phyloP scores from a whole-genome alignment of 768 basidiomycete genomes.

The Daedalea quercina region DNA sequence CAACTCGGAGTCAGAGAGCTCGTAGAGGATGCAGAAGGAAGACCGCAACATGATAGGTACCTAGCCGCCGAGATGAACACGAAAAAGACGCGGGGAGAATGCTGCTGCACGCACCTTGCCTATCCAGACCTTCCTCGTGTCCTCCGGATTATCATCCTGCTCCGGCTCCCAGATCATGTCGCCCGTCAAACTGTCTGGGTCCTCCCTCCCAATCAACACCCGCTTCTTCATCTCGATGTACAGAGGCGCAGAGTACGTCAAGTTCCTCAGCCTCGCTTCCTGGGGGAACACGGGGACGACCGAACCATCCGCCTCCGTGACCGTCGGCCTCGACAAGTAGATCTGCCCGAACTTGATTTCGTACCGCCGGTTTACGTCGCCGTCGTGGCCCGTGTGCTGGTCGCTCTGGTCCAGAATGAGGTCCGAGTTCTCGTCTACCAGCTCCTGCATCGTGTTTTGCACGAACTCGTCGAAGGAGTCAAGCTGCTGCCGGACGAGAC shows the following conservation, averaged over 20 bases:
- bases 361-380: constrained; percentile 81
- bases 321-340: constrained; percentile 90
- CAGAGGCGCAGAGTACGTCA: constrained; percentile 93
- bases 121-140: constrained; percentile 85
- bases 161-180: constrained; percentile 75
- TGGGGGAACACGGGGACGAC: constrained; percentile 94
- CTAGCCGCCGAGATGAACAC: constrained; percentile 33
- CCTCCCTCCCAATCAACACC: constrained; percentile 73
- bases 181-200: constrained; percentile 73
- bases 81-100: not conserved
- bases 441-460: constrained; percentile 98
- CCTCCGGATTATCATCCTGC: constrained; percentile 54
- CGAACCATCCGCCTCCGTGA: constrained; percentile 93
- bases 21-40: constrained; percentile 88
- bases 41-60: constrained; percentile 98
- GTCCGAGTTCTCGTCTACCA: constrained; percentile 95
- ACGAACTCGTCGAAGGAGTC: constrained; percentile 99
- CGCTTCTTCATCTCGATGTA: constrained; percentile 95
- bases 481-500: constrained; percentile 94
- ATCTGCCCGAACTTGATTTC: constrained; percentile 98
- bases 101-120: constrained; percentile 61
- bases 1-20: constrained; percentile 70
- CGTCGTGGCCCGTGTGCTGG: constrained; percentile 87
- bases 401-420: constrained; percentile 94
- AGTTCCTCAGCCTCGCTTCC: constrained; percentile 88